Conservation (phyloP, 1,139 yeast species). For the Yamadazyma dushanensis region DNA sequence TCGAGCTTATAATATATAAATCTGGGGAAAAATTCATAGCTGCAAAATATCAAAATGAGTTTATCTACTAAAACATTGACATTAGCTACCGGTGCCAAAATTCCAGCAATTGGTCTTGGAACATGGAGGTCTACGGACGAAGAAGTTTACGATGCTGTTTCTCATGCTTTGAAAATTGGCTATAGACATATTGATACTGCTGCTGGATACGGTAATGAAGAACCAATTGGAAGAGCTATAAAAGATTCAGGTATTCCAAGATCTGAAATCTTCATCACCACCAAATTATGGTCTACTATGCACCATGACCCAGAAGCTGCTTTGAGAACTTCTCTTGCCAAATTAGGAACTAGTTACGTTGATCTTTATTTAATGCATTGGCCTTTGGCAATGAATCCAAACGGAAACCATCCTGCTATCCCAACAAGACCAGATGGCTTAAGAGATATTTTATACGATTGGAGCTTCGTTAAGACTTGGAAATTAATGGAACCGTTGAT, state of each 20-base stretch:
- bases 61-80: conserved; percentile 23
- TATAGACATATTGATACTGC: conserved; percentile 85
- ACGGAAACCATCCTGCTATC: conserved; percentile 34
- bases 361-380: conserved; percentile 87
- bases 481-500: conserved; percentile 60
- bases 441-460: conserved; percentile 34
- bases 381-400: conserved; percentile 63
- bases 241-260: conserved; percentile 69
- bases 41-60: background rate
- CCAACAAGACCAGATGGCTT: conserved; percentile 25
- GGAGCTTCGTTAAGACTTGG: conserved; percentile 65
- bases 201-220: conserved; percentile 66
- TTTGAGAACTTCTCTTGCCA: conserved; percentile 60
- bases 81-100: conserved; percentile 58
- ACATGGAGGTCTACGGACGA: conserved; percentile 71
- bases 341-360: conserved; percentile 74
- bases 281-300: conserved; percentile 75
- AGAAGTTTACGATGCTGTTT: conserved; percentile 62
- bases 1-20: background rate
- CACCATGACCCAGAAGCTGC: conserved; percentile 62
- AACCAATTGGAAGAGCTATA: conserved; percentile 64
- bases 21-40: background rate
- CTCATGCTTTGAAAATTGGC: conserved; percentile 55
- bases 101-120: conserved; percentile 75
- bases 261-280: conserved; percentile 72